These are phyloP conservation scores for Termitomyces titanicus DNA, from an alignment of 768 basidiomycete species.

Conservation along the genomic window DNA sequence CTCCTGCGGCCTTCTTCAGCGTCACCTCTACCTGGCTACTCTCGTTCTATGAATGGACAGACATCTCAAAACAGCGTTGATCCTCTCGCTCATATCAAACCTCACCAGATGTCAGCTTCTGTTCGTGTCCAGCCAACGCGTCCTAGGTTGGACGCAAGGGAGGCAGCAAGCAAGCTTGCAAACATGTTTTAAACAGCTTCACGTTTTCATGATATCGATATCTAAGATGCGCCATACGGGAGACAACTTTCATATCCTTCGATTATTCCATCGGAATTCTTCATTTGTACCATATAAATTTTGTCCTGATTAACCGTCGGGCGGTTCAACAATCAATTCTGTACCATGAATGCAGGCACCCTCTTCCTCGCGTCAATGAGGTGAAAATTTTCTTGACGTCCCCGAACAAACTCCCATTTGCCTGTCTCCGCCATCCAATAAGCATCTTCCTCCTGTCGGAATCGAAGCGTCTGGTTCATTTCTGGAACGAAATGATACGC, in stretches of 20 bases:
- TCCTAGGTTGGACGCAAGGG: slow-evolving; percentile 76
- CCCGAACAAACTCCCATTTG: slow-evolving; percentile 46
- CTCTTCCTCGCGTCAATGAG: slow-evolving; percentile 3
- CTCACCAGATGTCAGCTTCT: slow-evolving; percentile 70
- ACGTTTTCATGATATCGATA: not conserved
- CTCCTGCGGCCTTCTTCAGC: slow-evolving; percentile 26
- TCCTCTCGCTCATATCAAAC: slow-evolving; percentile 58
- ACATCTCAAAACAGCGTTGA: slow-evolving; percentile 39
- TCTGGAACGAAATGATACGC: slow-evolving; percentile 47
- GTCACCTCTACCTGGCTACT: slow-evolving; percentile 24
- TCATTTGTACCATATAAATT: not conserved
- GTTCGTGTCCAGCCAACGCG: slow-evolving; percentile 69
- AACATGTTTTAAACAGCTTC: slow-evolving; percentile 65
- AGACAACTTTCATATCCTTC: not conserved
- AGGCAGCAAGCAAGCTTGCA: slow-evolving; percentile 86
- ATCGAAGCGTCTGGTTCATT: slow-evolving; percentile 42
- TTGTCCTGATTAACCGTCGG: not conserved
- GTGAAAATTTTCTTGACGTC: slow-evolving; percentile 38
- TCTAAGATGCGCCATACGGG: not conserved
- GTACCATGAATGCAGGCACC: slow-evolving; percentile 15
- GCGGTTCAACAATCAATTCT: slow-evolving; percentile 7
- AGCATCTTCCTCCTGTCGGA: slow-evolving; percentile 42
- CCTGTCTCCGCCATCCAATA: slow-evolving; percentile 34
- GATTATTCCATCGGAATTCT: not conserved
- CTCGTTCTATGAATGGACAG: slow-evolving; percentile 19